These are phyloP conservation scores for Fusarium secorum DNA, from an alignment of 2,329 filamentous ascomycete genomes.

Conservation along the genomic window DNA sequence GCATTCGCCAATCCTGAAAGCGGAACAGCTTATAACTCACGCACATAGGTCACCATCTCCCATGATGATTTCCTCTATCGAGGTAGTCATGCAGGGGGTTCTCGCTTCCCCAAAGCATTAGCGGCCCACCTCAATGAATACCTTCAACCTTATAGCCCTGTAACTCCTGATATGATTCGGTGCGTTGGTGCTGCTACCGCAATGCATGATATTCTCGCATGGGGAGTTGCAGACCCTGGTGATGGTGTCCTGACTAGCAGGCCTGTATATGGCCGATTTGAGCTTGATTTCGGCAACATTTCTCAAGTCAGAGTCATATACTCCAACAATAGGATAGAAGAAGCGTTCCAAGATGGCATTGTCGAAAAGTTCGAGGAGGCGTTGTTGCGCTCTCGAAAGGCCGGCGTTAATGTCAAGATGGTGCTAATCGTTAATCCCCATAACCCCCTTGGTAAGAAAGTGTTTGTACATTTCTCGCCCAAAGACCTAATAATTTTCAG, in stretches of 20 bases:
- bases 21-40: not conserved
- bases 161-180: conserved; percentile 46
- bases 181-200: conserved; percentile 49
- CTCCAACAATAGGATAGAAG: conserved; percentile 52
- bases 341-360: conserved; percentile 54
- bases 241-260: conserved; percentile 52
- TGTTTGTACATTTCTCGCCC: not conserved
- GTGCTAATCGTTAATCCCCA: conserved; percentile 62
- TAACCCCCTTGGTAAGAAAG: conserved; percentile 56
- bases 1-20: not conserved
- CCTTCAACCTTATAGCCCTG: conserved; percentile 43
- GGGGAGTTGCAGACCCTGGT: conserved; percentile 49
- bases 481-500: conserved; percentile 34
- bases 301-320: conserved; percentile 55
- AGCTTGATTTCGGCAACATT: conserved; percentile 56
- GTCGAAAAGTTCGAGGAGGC: conserved; percentile 57
- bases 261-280: conserved; percentile 58
- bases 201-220: conserved; percentile 52
- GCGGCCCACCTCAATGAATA: conserved; percentile 51
- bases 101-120: conserved; percentile 45
- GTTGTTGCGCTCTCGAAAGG: conserved; percentile 44
- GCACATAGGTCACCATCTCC: conserved; percentile 38
- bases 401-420: conserved; percentile 52
- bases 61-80: conserved; percentile 48
- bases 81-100: conserved; percentile 48